These are phyloP conservation scores for Cicer arietinum DNA, from an alignment of 306 rosid genomes.

Conservation along the genomic window DNA sequence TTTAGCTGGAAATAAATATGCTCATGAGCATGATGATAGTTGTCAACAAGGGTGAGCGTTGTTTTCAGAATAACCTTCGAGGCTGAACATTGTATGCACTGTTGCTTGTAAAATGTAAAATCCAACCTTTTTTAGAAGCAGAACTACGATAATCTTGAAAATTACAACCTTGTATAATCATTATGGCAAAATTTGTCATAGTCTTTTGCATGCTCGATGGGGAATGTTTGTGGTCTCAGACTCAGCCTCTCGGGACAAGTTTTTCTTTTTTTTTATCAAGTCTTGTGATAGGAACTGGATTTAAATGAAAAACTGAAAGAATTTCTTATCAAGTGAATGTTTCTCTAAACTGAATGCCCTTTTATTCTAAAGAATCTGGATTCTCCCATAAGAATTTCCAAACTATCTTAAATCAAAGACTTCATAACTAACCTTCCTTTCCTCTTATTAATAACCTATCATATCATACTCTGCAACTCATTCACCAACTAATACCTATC, in stretches of 20 bases:
- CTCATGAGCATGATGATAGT: conserved; percentile 14
- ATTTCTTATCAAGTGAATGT: not conserved
- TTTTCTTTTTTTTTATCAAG: too few species aligned
- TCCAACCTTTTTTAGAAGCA: not conserved
- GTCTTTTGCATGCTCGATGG: not conserved
- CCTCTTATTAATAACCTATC: too few species aligned
- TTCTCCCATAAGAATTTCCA: not conserved
- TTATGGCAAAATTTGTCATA: not conserved
- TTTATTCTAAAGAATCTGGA: not conserved
- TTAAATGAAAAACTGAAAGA: not conserved
- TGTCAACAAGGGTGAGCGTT: not conserved
- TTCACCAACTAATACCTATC: too few species aligned
- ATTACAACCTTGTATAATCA: conserved; percentile 5
- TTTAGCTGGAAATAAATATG: conserved; percentile 43
- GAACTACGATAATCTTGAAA: conserved; percentile 25
- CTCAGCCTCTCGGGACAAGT: not conserved
- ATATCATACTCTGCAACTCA: not conserved
- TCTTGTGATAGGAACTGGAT: not conserved
- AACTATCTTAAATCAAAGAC: not conserved
- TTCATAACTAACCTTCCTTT: not conserved
- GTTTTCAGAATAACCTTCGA: conserved; percentile 33
- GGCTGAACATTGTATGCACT: not conserved
- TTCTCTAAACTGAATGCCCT: not conserved
- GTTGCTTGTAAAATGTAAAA: conserved; percentile 20
- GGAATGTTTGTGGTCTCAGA: not conserved